Evolutionary conservation across 2,329 filamentous ascomycete genomes (phyloP), one percentile per base, ranked within the genome.

Genomic region (Polytolypa hystricis): DNA sequence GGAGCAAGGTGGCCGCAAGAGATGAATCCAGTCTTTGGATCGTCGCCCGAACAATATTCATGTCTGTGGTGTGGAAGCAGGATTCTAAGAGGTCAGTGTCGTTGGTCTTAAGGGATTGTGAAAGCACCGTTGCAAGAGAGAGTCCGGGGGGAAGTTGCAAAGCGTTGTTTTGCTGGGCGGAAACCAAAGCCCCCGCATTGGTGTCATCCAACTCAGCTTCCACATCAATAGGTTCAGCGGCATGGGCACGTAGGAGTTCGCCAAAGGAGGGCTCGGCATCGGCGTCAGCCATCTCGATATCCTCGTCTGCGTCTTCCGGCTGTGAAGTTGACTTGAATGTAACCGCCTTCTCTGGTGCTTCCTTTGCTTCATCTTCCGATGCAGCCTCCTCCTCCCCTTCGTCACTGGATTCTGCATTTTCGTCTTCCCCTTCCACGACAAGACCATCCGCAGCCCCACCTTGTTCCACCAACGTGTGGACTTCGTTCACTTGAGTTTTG

Each of bases 61-160:
- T 62, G 55, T 95, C 84, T 37, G 74, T 79, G 11, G 81, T 81
- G 51, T 85, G 82, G 51, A 98, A 76, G 61, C 89, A 96, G 1
- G 84, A 86, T 66, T 96, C 89, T 49, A 98, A 79, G 35, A 95
- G 79, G 44, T 81, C 79, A 43, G 74, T 73, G 64, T 98, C 91
- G 61, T 95, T 91, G 42, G 87, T 95, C 52, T 81, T 82, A 39
- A 98, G 78, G 4, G 91, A 85, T 60, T 96, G 89, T 10, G 86
- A 79, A 41, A 98, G 78, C n/a, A 95, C 85, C 4, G 85, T 94
- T 32, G 83, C 81, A 34, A 98, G 74, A 5, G 89, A 94, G 41
- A 84, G 78, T 41, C 81, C 79, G 9, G 78, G 79, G 9, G 80
- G 81, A 14, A 76, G 56, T 38, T 37, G 66, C 37, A 64, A 57